phyloP scores from a whole-genome alignment of 2,329 filamentous ascomycete genomes.

The Blastomyces silverae region DNA sequence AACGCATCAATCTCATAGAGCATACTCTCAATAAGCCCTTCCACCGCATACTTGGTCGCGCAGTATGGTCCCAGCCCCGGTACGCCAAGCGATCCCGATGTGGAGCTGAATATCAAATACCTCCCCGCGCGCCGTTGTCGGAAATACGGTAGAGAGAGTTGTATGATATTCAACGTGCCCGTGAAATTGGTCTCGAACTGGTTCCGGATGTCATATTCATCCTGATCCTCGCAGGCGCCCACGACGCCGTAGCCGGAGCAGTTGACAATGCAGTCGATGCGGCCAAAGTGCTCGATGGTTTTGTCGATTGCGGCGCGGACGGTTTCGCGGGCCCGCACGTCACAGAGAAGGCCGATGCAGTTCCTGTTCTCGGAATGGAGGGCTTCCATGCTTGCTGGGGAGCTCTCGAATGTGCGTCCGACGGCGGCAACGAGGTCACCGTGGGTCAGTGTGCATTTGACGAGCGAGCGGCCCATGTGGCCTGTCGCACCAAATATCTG shows the following conservation, averaged over 20 bases:
- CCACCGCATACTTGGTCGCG: slow-evolving; percentile 93
- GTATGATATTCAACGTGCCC: slow-evolving; percentile 88
- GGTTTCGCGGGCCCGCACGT: slow-evolving; percentile 75
- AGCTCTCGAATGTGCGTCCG: slow-evolving; percentile 73
- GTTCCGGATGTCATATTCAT: slow-evolving; percentile 87
- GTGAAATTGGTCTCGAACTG: slow-evolving; percentile 99
- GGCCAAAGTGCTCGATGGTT: slow-evolving; percentile 67
- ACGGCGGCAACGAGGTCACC: slow-evolving; percentile 82
- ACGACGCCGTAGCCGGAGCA: slow-evolving; percentile 95
- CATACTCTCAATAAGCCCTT: slow-evolving; percentile 93
- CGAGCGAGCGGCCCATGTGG: slow-evolving; percentile 87
- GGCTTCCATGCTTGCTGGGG: slow-evolving; percentile 61
- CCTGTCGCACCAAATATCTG: slow-evolving; percentile 94
- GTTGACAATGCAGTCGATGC: slow-evolving; percentile 83
- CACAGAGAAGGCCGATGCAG: slow-evolving; percentile 76
- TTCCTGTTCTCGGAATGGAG: slow-evolving; percentile 54
- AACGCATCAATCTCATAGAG: slow-evolving; percentile 89
- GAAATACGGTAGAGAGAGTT: slow-evolving; percentile 81
- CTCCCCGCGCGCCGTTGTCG: slow-evolving; percentile 66
- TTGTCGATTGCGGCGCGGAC: slow-evolving; percentile 64
- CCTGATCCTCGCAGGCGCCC: slow-evolving; percentile 91
- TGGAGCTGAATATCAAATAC: slow-evolving; percentile 92
- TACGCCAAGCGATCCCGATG: slow-evolving; percentile 83
- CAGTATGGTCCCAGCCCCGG: slow-evolving; percentile 91
- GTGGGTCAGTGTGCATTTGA: slow-evolving; percentile 70